phyloP scores from a whole-genome alignment of 1,284 basidiomycete genomes.

The Sutorius eximius region DNA sequence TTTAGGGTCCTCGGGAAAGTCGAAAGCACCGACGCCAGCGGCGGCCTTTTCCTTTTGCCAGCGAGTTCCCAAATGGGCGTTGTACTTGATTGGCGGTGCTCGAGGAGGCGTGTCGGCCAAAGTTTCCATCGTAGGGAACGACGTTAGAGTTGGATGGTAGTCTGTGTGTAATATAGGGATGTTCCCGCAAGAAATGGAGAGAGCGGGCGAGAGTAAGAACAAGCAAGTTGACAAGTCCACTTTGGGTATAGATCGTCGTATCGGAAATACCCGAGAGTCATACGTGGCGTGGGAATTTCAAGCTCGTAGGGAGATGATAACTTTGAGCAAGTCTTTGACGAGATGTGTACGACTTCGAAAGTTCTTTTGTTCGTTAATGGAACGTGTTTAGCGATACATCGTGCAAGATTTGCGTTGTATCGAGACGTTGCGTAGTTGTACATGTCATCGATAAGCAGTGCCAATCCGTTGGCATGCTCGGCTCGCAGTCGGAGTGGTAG shows the following conservation, averaged over 20 bases:
- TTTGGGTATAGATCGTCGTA: constrained; percentile 8
- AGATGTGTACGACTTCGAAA: background rate
- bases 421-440: background rate
- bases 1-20: constrained; percentile 72
- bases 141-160: constrained; percentile 7
- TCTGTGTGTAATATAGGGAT: constrained; percentile 24
- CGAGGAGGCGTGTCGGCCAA: constrained; percentile 57
- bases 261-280: background rate
- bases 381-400: background rate
- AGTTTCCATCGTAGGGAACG: constrained; percentile 36
- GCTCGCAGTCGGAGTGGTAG: constrained; percentile 4
- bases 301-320: background rate
- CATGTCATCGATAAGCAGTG: background rate
- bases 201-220: constrained; percentile 5
- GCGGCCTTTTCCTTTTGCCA: constrained; percentile 83
- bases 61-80: constrained; percentile 69
- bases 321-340: background rate
- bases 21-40: constrained; percentile 65
- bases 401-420: constrained; percentile 13
- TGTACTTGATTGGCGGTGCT: constrained; percentile 66
- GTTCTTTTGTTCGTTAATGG: background rate
- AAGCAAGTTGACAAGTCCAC: background rate
- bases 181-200: background rate
- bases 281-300: too few relatives aligned
- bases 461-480: background rate